phyloP scores from a whole-genome alignment of 2,329 filamentous ascomycete species.

The Aureobasidium melanogenum region DNA sequence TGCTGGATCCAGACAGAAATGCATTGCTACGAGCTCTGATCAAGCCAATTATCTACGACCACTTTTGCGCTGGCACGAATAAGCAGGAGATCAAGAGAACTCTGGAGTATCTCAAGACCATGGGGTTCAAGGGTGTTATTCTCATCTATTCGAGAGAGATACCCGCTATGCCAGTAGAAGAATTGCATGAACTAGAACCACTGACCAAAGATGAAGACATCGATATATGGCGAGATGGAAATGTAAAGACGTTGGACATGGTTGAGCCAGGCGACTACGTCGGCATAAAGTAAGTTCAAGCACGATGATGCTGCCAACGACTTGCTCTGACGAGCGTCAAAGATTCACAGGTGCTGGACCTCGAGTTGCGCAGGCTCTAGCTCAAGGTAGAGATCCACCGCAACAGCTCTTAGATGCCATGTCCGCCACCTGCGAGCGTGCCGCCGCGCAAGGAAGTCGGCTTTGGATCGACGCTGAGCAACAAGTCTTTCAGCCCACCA shows the following conservation, averaged over 20 bases:
- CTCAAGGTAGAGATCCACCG: conserved; percentile 31
- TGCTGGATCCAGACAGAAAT: conserved; percentile 42
- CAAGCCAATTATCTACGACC: conserved; percentile 44
- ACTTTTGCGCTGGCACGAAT: conserved; percentile 48
- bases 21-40: conserved; percentile 36
- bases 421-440: conserved; percentile 34
- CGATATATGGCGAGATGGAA: conserved; percentile 43
- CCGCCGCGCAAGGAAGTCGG: conserved; percentile 34
- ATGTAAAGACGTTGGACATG: conserved; percentile 45
- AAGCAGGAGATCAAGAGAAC: conserved; percentile 38
- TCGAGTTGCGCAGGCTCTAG: conserved; percentile 33
- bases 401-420: conserved; percentile 34
- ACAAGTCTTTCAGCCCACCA: conserved; percentile 41
- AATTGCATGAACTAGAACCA: conserved; percentile 16
- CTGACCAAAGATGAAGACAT: conserved; percentile 22
- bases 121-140: conserved; percentile 44
- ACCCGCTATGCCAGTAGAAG: conserved; percentile 17
- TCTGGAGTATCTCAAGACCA: conserved; percentile 35
- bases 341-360: conserved; percentile 43
- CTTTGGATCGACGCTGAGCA: conserved; percentile 48
- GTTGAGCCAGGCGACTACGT: conserved; percentile 43
- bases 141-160: conserved; percentile 47
- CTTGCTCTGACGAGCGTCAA: background rate
- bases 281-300: conserved; percentile 39
- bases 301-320: background rate